Percentiles rank a stretch among this genome's conserved stretches.
These are phyloP conservation scores for Earliella scabrosa DNA, from an alignment of 1,284 basidiomycete genomes.

Conservation along the genomic window DNA sequence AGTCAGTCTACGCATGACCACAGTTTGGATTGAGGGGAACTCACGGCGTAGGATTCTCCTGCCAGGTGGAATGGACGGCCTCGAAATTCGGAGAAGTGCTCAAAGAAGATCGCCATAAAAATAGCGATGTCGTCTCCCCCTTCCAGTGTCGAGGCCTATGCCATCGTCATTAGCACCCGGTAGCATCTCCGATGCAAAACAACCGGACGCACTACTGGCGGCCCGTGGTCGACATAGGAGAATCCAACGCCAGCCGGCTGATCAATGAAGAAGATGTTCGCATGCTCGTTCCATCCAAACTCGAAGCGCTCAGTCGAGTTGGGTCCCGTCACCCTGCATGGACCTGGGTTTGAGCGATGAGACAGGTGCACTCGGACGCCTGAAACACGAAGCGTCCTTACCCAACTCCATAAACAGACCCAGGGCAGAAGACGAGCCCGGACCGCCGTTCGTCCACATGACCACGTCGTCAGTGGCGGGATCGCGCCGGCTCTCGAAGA, in stretches of 20 bases:
- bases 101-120: slow-evolving; percentile 75
- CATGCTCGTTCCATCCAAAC: slow-evolving; percentile 70
- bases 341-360: slow-evolving; percentile 48
- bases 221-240: slow-evolving; percentile 74
- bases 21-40: slow-evolving; percentile 24
- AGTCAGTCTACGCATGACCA: neutral
- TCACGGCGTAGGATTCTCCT: slow-evolving; percentile 63
- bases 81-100: slow-evolving; percentile 68
- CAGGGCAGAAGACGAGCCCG: slow-evolving; percentile 57
- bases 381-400: slow-evolving; percentile 41
- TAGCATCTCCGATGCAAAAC: neutral
- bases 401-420: slow-evolving; percentile 74
- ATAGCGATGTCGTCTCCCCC: slow-evolving; percentile 71
- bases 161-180: neutral
- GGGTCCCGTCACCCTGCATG: slow-evolving; percentile 37
- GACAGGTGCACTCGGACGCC: slow-evolving; percentile 51
- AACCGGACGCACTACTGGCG: slow-evolving; percentile 49
- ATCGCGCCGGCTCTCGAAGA: slow-evolving; percentile 76
- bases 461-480: slow-evolving; percentile 72
- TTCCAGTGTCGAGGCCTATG: slow-evolving; percentile 61
- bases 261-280: slow-evolving; percentile 75
- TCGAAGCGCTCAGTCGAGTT: slow-evolving; percentile 55
- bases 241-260: slow-evolving; percentile 69
- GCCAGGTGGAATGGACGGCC: slow-evolving; percentile 73
- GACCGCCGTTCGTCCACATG: slow-evolving; percentile 69